phyloP scores from a whole-genome alignment of 176 grass and related monocot species.

The maize (Zea mays) region DNA sequence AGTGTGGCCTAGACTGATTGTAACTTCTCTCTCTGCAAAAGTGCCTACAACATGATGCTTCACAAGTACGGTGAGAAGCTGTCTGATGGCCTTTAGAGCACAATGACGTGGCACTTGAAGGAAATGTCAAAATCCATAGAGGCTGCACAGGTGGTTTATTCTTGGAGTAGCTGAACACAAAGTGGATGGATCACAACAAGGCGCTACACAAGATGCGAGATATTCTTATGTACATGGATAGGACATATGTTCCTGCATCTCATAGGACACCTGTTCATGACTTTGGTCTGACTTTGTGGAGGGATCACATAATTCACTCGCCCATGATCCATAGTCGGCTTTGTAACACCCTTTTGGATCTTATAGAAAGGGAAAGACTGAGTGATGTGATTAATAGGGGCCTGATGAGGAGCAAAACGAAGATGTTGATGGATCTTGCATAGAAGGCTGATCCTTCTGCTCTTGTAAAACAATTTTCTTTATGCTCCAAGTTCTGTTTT shows the following conservation, averaged over 20 bases:
- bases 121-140: constrained; percentile 79
- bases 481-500: constrained; percentile 44
- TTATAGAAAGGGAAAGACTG: constrained; percentile 73
- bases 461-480: constrained; percentile 49
- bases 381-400: constrained; percentile 89
- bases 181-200: constrained; percentile 97
- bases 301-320: constrained; percentile 81
- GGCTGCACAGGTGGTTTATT: constrained; percentile 73
- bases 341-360: constrained; percentile 76
- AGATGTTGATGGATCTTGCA: constrained; percentile 99
- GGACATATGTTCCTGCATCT: constrained; percentile 57
- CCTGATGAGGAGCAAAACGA: constrained; percentile 81
- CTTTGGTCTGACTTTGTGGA: constrained; percentile 87
- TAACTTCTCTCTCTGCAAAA: constrained; percentile 53
- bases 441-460: constrained; percentile 39
- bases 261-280: constrained; percentile 87
- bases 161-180: constrained; percentile 73
- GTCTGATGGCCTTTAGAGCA: constrained; percentile 62
- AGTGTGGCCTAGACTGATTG: not conserved
- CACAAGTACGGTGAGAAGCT: constrained; percentile 93
- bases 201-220: constrained; percentile 88
- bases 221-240: constrained; percentile 98
- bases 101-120: constrained; percentile 79
- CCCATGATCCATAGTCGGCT: constrained; percentile 67
- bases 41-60: constrained; percentile 97